A percentile compares a stretch with the other conserved stretches of the same genome.
Conservation (phyloP, 2,329 filamentous ascomycete genomes). For the Sarocladiaceae sp. region DNA sequence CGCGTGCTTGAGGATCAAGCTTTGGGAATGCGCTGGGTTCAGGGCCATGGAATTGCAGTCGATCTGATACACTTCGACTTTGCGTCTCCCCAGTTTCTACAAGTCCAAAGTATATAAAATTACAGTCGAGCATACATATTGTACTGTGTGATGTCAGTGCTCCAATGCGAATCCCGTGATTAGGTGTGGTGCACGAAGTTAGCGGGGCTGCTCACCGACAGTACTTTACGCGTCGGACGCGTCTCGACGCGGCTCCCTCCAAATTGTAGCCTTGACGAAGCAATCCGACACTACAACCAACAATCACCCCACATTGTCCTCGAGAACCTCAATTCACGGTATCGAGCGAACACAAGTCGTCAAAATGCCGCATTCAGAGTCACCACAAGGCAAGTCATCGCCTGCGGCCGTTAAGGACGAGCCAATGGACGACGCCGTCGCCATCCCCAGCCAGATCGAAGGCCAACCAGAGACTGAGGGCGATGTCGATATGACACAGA, state of each 20-base stretch:
- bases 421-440: conserved; percentile 29
- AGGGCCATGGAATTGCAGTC: too few species aligned
- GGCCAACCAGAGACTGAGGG: conserved; percentile 23
- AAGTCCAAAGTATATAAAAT: too few species aligned
- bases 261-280: neutral
- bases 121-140: too few species aligned
- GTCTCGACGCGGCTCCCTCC: conserved; percentile 6
- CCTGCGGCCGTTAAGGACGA: conserved; percentile 26
- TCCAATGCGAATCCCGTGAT: neutral
- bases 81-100: too few species aligned
- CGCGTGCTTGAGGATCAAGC: too few species aligned
- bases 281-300: neutral
- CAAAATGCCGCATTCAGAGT: conserved; percentile 43
- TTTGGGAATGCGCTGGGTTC: too few species aligned
- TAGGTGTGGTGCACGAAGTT: neutral
- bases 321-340: too few species aligned
- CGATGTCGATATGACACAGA: conserved; percentile 39
- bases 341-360: neutral
- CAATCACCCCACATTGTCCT: neutral
- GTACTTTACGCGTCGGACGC: conserved; percentile 7
- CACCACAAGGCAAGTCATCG: conserved; percentile 25
- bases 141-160: too few species aligned
- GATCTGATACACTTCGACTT: too few species aligned
- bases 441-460: conserved; percentile 22
- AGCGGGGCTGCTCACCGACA: neutral